These are phyloP conservation scores for Hortaea sp. DNA, from an alignment of 2,329 filamentous ascomycete species.

Conservation along the genomic window DNA sequence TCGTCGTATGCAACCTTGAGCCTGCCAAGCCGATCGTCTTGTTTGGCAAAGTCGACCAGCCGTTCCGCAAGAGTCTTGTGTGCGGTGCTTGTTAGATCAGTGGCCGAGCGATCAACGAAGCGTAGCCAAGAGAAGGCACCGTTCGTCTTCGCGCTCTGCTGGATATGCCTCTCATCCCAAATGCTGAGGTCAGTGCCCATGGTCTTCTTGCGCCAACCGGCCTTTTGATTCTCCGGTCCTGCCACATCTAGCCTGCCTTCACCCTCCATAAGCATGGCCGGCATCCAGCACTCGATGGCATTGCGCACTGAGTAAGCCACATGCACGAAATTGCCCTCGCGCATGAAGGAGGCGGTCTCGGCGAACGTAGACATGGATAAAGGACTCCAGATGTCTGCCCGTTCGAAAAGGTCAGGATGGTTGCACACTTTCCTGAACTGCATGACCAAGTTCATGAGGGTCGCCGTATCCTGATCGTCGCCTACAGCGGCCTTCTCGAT, in stretches of 20 bases:
- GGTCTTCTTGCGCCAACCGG: constrained; percentile 72
- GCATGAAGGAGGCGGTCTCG: constrained; percentile 88
- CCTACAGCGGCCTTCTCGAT: constrained; percentile 94
- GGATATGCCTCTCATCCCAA: constrained; percentile 72
- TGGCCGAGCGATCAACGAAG: constrained; percentile 67
- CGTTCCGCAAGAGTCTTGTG: constrained; percentile 65
- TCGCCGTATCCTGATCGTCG: constrained; percentile 89
- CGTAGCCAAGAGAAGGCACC: constrained; percentile 81
- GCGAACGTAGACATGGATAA: constrained; percentile 79
- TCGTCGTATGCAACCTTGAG: constrained; percentile 59
- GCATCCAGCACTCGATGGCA: constrained; percentile 73
- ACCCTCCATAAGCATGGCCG: constrained; percentile 71
- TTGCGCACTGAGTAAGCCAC: constrained; percentile 84
- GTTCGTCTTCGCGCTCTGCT: constrained; percentile 48
- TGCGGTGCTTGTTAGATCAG: constrained; percentile 61
- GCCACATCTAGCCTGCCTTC: constrained; percentile 66
- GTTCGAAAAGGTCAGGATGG: constrained; percentile 92
- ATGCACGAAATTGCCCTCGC: constrained; percentile 70
- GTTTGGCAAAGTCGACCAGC: constrained; percentile 47
- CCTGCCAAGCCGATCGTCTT: constrained; percentile 49
- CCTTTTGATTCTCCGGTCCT: constrained; percentile 60
- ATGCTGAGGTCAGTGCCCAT: constrained; percentile 79
- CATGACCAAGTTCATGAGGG: constrained; percentile 98
- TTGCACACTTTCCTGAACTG: constrained; percentile 99
- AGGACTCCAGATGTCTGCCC: constrained; percentile 81